Conservation (phyloP, 257 asterid genomes). For the Solanum chaucha region DNA sequence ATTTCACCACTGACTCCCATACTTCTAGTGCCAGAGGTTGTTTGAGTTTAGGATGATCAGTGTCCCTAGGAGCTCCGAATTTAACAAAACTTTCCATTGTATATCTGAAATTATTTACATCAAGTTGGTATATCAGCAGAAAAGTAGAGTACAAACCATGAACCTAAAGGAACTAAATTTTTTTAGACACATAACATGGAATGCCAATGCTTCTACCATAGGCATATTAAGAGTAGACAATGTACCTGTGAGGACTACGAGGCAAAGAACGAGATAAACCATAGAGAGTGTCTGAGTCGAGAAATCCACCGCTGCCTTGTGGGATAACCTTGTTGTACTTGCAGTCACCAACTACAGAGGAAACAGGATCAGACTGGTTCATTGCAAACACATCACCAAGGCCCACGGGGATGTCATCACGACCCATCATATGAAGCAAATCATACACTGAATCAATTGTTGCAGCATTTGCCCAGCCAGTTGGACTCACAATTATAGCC, state of each 20-base stretch:
- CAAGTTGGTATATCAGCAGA: too few relatives aligned
- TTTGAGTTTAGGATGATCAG: too few relatives aligned
- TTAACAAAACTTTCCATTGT: too few relatives aligned
- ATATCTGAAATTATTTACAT: too few relatives aligned
- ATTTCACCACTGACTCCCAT: too few relatives aligned
- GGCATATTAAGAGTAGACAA: background rate
- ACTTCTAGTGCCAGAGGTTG: too few relatives aligned
- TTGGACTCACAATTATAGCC: slow-evolving; percentile 72
- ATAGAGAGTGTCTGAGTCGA: slow-evolving; percentile 76
- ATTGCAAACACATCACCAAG: slow-evolving; percentile 57
- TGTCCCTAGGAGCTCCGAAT: too few relatives aligned
- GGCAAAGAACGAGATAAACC: slow-evolving; percentile 74
- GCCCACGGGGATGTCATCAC: slow-evolving; percentile 79
- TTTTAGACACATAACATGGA: background rate
- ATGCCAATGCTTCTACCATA: background rate
- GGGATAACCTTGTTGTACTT: slow-evolving; percentile 68
- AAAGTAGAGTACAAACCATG: background rate
- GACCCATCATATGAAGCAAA: slow-evolving; percentile 87
- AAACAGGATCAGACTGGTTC: slow-evolving; percentile 40
- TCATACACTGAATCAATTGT: slow-evolving; percentile 75
- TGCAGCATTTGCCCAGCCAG: slow-evolving; percentile 90
- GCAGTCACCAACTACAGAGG: slow-evolving; percentile 63
- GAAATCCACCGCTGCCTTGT: slow-evolving; percentile 70
- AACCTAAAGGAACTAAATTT: background rate
- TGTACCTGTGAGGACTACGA: slow-evolving; percentile 75